Base-by-base conservation (phyloP, 495 filamentous ascomycete species). In the Hamigera avellanea region DNA sequence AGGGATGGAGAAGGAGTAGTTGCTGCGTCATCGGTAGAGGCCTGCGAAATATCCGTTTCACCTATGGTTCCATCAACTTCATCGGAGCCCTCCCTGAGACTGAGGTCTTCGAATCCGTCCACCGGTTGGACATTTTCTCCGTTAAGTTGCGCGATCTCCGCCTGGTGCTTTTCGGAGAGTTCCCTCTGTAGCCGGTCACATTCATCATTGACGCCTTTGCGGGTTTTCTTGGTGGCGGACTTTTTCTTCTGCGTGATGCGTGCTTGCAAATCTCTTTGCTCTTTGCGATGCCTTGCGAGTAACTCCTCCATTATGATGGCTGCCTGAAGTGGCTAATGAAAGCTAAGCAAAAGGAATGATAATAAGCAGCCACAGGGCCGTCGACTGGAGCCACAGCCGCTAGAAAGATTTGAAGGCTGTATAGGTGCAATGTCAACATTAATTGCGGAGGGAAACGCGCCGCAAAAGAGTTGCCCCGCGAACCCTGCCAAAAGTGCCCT, bases 191-290 rank as follows among this genome's bases (percentile, higher is more conserved):
- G 68, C 37, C 70, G 62, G 19, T 78, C 79, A 56, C 86, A 91
- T 61, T 93, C 83, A 43, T 86, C 77, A 48, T 83, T 87, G 45
- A 96, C 70, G 27, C 80, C 80, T 58, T 86, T 93, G 19, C 91
- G 76, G 12, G 86, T 95, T 71, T 95, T 96, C 63, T 95, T 98
- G 26, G 81, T 91, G 17, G 91, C 87, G 36, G 78, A 73, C 63
- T 94, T 95, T 66, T 94, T 95, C 65, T 94, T 95, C 62, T 84
- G 86, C 6, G 84, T 95, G 43, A 91, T 79, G 16, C 78, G 75
- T 25, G 72, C 65, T 61, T 88, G 82, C 14, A 98, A 70, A 27
- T 98, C 89, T 37, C 76, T 78, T 52, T 80, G 76, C 58, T 98
- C 91, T 59, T 88, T 93, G 44, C 83, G 74, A 57, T 98, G 91